Conservation (phyloP, 805 yeast species). For the Komagataella pseudopastoris region DNA sequence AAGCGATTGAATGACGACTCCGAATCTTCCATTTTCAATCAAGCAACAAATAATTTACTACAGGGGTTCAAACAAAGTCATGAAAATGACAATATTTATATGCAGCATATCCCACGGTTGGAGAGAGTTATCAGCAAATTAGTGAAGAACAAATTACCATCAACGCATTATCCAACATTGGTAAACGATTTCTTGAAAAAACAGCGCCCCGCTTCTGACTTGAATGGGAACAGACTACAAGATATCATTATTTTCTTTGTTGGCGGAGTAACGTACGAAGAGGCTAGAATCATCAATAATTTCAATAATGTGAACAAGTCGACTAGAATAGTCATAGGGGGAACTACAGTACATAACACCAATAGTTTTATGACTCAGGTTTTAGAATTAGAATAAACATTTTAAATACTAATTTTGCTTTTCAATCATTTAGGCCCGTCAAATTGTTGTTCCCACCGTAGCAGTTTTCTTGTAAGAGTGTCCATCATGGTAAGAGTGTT, state of each 20-base stretch:
- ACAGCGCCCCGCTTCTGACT: constrained; percentile 3
- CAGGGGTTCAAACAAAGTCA: constrained; percentile 23
- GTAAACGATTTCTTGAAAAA: constrained; percentile 17
- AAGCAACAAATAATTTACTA: constrained; percentile 12
- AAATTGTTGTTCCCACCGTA: constrained; percentile 70
- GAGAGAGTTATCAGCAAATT: constrained; percentile 29
- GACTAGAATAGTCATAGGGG: constrained; percentile 68
- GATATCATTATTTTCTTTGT: constrained; percentile 62
- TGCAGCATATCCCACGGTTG: constrained; percentile 82
- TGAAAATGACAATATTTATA: constrained; percentile 57
- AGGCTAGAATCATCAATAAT: constrained; percentile 70
- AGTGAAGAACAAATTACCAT: constrained; percentile 24
- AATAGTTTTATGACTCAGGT: constrained; percentile 19
- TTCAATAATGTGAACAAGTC: constrained; percentile 39
- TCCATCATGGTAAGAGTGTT: constrained; percentile 60
- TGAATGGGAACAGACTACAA: constrained; percentile 27
- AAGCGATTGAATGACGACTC: constrained; percentile 26
- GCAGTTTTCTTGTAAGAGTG: constrained; percentile 51
- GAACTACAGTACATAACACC: constrained; percentile 47
- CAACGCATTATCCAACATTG: constrained; percentile 27
- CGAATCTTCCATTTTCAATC: constrained; percentile 10
- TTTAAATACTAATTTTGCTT: not conserved
- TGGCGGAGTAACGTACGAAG: constrained; percentile 92
- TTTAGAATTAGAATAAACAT: not conserved
- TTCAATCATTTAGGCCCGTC: constrained; percentile 16